Percentiles rank a stretch among this genome's conserved stretches.
Conservation (phyloP, 495 filamentous ascomycete species). For the Neurospora intermedia region DNA sequence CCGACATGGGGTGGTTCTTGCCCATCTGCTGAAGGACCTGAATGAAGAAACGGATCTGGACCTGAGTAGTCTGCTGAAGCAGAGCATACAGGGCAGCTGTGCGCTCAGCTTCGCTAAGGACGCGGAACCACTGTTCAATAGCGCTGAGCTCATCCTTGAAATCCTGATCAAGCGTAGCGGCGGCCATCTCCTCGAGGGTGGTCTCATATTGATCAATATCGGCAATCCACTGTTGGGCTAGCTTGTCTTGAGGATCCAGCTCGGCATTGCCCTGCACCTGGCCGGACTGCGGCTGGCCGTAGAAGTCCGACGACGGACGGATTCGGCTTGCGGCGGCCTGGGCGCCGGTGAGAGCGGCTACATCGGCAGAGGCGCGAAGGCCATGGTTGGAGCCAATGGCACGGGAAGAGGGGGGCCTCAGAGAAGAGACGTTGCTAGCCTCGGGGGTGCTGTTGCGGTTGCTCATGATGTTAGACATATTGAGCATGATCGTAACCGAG, state of each 20-base stretch:
- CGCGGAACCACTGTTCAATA: constrained; percentile 99
- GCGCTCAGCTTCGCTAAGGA: constrained; percentile 90
- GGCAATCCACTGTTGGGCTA: constrained; percentile 95
- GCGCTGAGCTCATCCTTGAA: constrained; percentile 99
- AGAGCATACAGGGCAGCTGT: constrained; percentile 93
- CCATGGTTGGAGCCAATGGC: constrained; percentile 71
- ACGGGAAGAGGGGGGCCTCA: constrained; percentile 82
- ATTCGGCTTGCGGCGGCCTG: constrained; percentile 72
- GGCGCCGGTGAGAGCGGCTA: constrained; percentile 66
- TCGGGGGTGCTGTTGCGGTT: constrained; percentile 98
- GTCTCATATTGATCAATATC: constrained; percentile 98
- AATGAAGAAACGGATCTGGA: constrained; percentile 98
- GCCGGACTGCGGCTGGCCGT: constrained; percentile 58
- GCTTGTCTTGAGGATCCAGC: constrained; percentile 75
- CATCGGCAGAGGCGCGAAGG: constrained; percentile 90
- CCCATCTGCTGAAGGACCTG: constrained; percentile 98
- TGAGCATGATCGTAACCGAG: constrained; percentile 32
- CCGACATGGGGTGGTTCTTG: constrained; percentile 94
- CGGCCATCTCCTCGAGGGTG: constrained; percentile 96
- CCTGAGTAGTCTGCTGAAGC: constrained; percentile 95
- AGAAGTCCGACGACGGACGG: constrained; percentile 90
- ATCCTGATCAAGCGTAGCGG: constrained; percentile 93
- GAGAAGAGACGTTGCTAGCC: constrained; percentile 65
- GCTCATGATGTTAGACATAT: constrained; percentile 61
- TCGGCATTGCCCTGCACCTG: constrained; percentile 53